These are phyloP conservation scores for Cyclotella choctawhatcheeana DNA, from an alignment of 108 stramenopile species.

Conservation along the genomic window DNA sequence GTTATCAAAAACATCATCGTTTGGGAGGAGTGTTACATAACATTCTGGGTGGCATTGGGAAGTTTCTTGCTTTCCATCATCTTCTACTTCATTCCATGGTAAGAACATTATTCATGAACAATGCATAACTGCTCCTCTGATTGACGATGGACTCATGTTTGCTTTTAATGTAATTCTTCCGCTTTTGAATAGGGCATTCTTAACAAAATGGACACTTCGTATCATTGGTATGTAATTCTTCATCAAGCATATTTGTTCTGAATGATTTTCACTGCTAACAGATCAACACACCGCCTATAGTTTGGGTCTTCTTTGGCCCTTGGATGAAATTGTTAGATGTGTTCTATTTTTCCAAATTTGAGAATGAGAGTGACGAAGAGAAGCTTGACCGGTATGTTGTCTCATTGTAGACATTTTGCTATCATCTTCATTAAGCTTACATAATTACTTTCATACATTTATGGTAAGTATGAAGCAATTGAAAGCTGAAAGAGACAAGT, in stretches of 20 bases:
- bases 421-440: too few relatives aligned
- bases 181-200: too few relatives aligned
- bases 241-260: not conserved
- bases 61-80: conserved; percentile 61
- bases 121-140: too few relatives aligned
- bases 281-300: conserved; percentile 4
- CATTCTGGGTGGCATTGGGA: conserved; percentile 67
- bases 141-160: too few relatives aligned
- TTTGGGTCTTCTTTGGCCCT: conserved; percentile 75
- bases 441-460: too few relatives aligned
- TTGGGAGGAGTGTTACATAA: conserved; percentile 80
- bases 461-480: conserved; percentile 13
- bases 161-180: too few relatives aligned
- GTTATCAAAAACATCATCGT: conserved; percentile 66
- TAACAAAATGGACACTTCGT: conserved; percentile 66
- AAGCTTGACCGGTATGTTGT: conserved; percentile 39
- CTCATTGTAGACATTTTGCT: too few relatives aligned
- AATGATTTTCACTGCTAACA: not conserved
- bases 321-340: conserved; percentile 85
- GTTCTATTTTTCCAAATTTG: conserved; percentile 54
- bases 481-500: conserved; percentile 23
- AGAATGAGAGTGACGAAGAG: conserved; percentile 56
- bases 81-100: conserved; percentile 73
- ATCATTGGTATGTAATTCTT: conserved; percentile 27
- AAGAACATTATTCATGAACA: too few relatives aligned